These are phyloP conservation scores for Saturnispora dispora DNA, from an alignment of 805 yeast species.

Conservation along the genomic window DNA sequence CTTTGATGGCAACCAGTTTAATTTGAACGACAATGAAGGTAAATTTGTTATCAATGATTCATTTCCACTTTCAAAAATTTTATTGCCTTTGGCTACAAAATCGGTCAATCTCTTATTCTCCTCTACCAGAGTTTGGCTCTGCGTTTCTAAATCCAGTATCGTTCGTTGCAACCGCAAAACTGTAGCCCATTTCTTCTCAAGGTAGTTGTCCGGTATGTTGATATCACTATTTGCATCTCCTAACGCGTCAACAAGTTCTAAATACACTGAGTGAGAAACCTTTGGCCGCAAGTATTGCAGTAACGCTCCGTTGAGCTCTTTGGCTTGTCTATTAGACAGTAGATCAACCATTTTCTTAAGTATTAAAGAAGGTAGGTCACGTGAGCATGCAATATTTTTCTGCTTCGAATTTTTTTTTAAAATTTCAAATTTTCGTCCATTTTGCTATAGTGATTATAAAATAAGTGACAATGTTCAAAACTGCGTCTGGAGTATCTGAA, in stretches of 20 bases:
- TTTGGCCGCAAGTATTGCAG: conserved; percentile 23
- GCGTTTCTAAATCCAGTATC: conserved; percentile 61
- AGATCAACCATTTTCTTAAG: background rate
- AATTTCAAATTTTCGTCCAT: background rate
- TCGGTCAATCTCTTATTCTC: conserved; percentile 19
- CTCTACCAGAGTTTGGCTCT: conserved; percentile 40
- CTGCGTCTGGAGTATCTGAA: conserved; percentile 20
- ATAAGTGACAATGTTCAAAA: conserved; percentile 14
- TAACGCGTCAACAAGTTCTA: background rate
- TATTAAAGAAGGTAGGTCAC: background rate
- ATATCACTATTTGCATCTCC: conserved; percentile 10
- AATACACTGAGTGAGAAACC: conserved; percentile 1
- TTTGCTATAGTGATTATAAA: background rate
- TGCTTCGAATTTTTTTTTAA: background rate
- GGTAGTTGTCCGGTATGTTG: conserved; percentile 22
- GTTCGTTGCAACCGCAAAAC: conserved; percentile 71
- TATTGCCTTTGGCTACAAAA: conserved; percentile 1
- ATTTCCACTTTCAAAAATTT: background rate
- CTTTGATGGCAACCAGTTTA: conserved; percentile 56
- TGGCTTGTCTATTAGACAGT: background rate
- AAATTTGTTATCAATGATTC: background rate
- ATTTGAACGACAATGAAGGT: conserved; percentile 16
- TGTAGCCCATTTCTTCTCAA: conserved; percentile 83
- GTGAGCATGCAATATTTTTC: background rate
- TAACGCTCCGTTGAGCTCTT: conserved; percentile 29